Percentiles rank a stretch among this genome's conserved stretches.
phyloP scores from a whole-genome alignment of 371 early-diverging fungal genomes.

The Mucor plumbeus region DNA sequence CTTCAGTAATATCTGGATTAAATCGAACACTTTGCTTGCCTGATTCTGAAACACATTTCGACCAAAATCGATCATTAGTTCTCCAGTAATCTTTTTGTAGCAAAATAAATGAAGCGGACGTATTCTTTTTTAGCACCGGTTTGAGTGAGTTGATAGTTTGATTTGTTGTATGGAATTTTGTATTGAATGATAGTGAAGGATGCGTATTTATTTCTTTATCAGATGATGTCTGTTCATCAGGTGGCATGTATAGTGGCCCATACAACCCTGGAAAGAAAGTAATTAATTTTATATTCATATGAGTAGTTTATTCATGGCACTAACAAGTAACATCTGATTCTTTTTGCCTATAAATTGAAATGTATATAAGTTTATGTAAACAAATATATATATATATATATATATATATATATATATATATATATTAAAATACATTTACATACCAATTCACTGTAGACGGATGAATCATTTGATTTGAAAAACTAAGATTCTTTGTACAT shows the following conservation, averaged over 20 bases:
- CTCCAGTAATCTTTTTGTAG: conserved; percentile 19
- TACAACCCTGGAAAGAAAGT: conserved; percentile 38
- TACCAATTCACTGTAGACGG: conserved; percentile 50
- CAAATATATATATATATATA: background rate
- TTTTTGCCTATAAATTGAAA: conserved; percentile 37
- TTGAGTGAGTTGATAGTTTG: background rate
- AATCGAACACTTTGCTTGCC: conserved; percentile 31
- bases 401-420: background rate
- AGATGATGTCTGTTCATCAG: conserved; percentile 12
- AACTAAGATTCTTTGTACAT: conserved; percentile 36
- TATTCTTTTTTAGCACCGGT: conserved; percentile 17
- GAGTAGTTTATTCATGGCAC: background rate
- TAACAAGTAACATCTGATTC: conserved; percentile 44
- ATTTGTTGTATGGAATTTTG: background rate
- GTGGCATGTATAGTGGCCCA: conserved; percentile 39
- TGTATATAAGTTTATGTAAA: background rate
- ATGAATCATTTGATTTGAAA: conserved; percentile 32
- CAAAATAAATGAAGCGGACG: background rate
- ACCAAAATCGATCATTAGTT: conserved; percentile 23
- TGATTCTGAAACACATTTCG: conserved; percentile 28
- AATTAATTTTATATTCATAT: background rate
- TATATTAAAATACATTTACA: background rate
- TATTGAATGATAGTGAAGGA: conserved; percentile 18
- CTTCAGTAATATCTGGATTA: conserved; percentile 22
- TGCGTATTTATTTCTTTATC: conserved; percentile 8